These are phyloP conservation scores for Apiospora sp. DNA, from an alignment of 2,329 filamentous ascomycete genomes.

Conservation along the genomic window DNA sequence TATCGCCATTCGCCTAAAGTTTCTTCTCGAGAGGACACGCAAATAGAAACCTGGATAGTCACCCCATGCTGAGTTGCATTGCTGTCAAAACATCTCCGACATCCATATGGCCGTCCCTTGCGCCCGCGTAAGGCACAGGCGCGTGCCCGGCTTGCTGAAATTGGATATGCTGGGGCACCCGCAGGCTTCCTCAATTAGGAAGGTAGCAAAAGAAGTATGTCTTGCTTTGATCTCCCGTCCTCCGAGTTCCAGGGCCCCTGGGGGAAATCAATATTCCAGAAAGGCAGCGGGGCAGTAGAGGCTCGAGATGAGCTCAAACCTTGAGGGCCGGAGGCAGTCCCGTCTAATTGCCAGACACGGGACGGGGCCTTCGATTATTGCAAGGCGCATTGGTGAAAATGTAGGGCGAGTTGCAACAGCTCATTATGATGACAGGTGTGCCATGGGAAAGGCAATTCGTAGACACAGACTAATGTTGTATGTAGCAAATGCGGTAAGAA, in stretches of 20 bases:
- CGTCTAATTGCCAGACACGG: not conserved
- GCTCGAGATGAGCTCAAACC: not conserved
- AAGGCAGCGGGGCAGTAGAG: not conserved
- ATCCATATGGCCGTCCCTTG: not conserved
- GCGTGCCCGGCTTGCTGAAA: not conserved
- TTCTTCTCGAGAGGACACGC: not conserved
- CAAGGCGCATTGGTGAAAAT: not conserved
- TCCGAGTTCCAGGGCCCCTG: not conserved
- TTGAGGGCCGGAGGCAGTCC: not conserved
- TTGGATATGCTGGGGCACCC: not conserved
- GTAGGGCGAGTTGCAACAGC: not conserved
- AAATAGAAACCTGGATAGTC: not conserved
- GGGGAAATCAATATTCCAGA: slow-evolving; percentile 1
- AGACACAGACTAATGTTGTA: not conserved
- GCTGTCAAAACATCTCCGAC: not conserved
- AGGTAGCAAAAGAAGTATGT: slow-evolving; percentile 12
- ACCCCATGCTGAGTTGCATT: not conserved
- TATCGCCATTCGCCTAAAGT: not conserved
- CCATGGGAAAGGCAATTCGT: not conserved
- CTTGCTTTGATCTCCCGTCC: not conserved
- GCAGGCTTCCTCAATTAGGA: slow-evolving; percentile 1
- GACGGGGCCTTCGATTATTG: too few relatives aligned
- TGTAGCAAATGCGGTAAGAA: not conserved
- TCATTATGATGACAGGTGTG: not conserved
- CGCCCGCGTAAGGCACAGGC: too few relatives aligned